A percentile compares a stretch with the other conserved stretches of the same genome.
phyloP scores from a whole-genome alignment of 176 grass and related monocot genomes.

The Carex pumila region DNA sequence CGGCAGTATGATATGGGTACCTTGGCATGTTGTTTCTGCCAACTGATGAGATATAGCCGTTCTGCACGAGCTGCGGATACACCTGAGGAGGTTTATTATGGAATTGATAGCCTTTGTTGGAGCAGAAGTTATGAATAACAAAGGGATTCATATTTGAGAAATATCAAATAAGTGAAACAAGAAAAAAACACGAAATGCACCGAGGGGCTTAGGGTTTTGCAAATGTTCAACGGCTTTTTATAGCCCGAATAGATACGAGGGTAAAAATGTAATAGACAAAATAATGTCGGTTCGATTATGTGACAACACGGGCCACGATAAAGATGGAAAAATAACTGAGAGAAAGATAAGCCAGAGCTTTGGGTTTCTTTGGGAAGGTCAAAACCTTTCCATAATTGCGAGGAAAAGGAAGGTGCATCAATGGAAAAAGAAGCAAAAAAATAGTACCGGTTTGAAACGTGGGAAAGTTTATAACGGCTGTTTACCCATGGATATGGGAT shows the following conservation, averaged over 20 bases:
- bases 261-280: background rate
- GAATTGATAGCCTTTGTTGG: background rate
- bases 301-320: background rate
- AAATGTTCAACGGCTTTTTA: background rate
- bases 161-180: background rate
- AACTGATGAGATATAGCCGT: background rate
- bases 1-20: background rate
- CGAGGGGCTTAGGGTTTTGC: background rate
- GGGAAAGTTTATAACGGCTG: background rate
- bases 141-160: slow-evolving; percentile 9
- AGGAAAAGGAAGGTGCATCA: background rate
- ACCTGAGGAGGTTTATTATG: background rate
- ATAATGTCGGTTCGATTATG: background rate
- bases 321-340: background rate
- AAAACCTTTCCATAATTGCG: slow-evolving; percentile 5
- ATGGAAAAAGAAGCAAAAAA: background rate
- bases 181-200: background rate
- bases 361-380: slow-evolving; percentile 1
- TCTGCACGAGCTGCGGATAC: background rate
- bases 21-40: background rate
- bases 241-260: background rate
- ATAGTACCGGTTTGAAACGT: background rate
- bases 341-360: slow-evolving; percentile 7
- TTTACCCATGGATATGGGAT: background rate
- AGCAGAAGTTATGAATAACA: background rate